Percentiles rank a stretch among this genome's conserved stretches.
Evolutionary conservation across 2,329 filamentous ascomycete genomes (phyloP).

Genomic region (Zymoseptoria ardabiliae): DNA sequence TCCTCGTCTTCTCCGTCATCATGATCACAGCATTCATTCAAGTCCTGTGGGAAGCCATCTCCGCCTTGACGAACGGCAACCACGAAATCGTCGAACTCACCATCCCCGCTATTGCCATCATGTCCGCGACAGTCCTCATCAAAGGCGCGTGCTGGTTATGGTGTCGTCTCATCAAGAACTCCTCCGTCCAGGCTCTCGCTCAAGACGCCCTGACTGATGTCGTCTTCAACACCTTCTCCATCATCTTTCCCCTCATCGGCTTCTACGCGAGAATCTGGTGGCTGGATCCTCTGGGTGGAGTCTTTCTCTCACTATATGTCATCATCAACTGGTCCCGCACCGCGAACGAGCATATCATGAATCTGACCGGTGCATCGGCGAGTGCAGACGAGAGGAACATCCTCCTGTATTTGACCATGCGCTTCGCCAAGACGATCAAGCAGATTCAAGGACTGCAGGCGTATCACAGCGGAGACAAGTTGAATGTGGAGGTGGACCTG

Average conservation of each 20-base stretch:
- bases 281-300: slow-evolving; percentile 71
- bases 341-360: slow-evolving; percentile 68
- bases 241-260: slow-evolving; percentile 74
- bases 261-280: slow-evolving; percentile 75
- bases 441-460: slow-evolving; percentile 80
- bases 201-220: slow-evolving; percentile 67
- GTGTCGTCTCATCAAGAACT: slow-evolving; percentile 80
- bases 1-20: slow-evolving; percentile 74
- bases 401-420: slow-evolving; percentile 84
- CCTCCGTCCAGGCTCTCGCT: slow-evolving; percentile 71
- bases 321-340: slow-evolving; percentile 73
- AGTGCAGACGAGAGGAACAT: slow-evolving; percentile 77
- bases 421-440: slow-evolving; percentile 79
- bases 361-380: slow-evolving; percentile 71
- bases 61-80: slow-evolving; percentile 53
- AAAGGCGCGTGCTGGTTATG: slow-evolving; percentile 80
- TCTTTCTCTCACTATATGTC: slow-evolving; percentile 70
- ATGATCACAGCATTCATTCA: slow-evolving; percentile 83
- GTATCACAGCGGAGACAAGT: slow-evolving; percentile 78
- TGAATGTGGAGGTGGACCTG: slow-evolving; percentile 77
- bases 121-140: slow-evolving; percentile 72
- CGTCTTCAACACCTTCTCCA: slow-evolving; percentile 84
- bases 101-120: slow-evolving; percentile 66
- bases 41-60: slow-evolving; percentile 63
- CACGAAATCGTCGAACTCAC: slow-evolving; percentile 67